Conservation (phyloP, 768 basidiomycete species). For the Mrakia blollopis region DNA sequence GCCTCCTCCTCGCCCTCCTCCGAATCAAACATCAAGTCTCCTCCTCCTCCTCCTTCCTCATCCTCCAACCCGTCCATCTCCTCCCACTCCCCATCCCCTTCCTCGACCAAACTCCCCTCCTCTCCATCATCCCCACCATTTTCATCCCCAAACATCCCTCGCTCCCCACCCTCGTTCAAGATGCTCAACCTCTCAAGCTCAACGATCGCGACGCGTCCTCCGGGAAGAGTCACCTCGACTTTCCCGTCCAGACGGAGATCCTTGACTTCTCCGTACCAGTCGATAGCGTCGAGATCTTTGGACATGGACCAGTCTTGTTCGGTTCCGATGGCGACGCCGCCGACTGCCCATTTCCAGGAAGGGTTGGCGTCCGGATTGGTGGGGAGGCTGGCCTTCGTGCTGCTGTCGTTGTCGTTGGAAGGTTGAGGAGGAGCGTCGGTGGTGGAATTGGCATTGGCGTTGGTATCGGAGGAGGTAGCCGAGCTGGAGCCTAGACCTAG, state of each 20-base stretch:
- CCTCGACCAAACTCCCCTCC: slow-evolving; percentile 59
- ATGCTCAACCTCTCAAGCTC: slow-evolving; percentile 66
- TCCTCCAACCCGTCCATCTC: slow-evolving; percentile 39
- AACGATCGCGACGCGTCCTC: slow-evolving; percentile 51
- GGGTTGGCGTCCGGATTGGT: background rate
- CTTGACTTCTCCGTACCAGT: slow-evolving; percentile 84
- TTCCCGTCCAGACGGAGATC: slow-evolving; percentile 58
- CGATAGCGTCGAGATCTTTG: slow-evolving; percentile 47
- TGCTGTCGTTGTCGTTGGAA: background rate
- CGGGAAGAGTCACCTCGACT: slow-evolving; percentile 67
- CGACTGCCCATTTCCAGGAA: background rate
- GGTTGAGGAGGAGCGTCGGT: background rate
- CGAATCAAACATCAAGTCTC: slow-evolving; percentile 14
- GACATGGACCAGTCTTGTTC: slow-evolving; percentile 3
- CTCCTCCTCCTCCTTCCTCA: slow-evolving; percentile 27
- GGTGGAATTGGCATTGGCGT: background rate
- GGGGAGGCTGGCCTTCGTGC: background rate
- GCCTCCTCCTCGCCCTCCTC: slow-evolving; percentile 26
- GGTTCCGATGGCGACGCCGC: background rate
- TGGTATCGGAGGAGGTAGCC: background rate
- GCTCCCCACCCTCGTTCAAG: slow-evolving; percentile 71
- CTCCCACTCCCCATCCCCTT: slow-evolving; percentile 35
- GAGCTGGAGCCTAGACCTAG: background rate
- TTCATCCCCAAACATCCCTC: background rate
- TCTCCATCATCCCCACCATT: slow-evolving; percentile 53